These are phyloP conservation scores for Sarocladium strictum DNA, from an alignment of 2,329 filamentous ascomycete genomes.

Conservation along the genomic window DNA sequence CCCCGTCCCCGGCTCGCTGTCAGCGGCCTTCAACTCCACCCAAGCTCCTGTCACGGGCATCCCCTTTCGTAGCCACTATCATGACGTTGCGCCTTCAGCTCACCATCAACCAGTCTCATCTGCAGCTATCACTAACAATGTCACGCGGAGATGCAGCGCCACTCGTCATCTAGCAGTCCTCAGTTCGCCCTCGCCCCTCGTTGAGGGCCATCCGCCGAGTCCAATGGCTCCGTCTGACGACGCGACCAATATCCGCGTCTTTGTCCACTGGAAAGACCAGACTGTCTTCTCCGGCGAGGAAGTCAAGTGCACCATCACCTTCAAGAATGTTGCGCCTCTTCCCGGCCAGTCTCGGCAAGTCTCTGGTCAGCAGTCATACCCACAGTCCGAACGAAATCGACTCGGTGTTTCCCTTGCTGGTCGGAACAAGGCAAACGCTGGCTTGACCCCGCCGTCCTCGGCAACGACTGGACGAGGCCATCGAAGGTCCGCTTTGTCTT, in stretches of 20 bases:
- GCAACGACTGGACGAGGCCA: conserved; percentile 47
- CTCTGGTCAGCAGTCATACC: conserved; percentile 14
- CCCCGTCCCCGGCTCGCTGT: background rate
- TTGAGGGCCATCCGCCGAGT: conserved; percentile 20
- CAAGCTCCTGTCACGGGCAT: background rate
- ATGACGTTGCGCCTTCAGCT: conserved; percentile 3
- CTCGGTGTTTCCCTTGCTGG: conserved; percentile 37
- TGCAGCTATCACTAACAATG: background rate
- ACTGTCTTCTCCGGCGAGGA: conserved; percentile 96
- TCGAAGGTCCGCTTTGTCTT: conserved; percentile 57
- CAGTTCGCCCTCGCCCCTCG: conserved; percentile 14
- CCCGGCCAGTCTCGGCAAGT: conserved; percentile 24
- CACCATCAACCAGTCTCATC: background rate
- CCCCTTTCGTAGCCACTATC: background rate
- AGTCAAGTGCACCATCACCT: conserved; percentile 91
- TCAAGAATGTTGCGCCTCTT: conserved; percentile 71
- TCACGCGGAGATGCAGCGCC: conserved; percentile 5
- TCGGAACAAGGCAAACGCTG: conserved; percentile 35
- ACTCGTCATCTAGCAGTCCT: background rate
- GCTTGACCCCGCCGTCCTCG: conserved; percentile 39
- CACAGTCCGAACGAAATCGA: conserved; percentile 29
- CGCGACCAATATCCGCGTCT: conserved; percentile 78
- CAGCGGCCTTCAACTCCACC: background rate
- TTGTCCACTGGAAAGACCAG: conserved; percentile 89
- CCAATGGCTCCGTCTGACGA: conserved; percentile 41